These are phyloP conservation scores for Acrocalymma vagum DNA, from an alignment of 2,329 filamentous ascomycete species.

Conservation along the genomic window DNA sequence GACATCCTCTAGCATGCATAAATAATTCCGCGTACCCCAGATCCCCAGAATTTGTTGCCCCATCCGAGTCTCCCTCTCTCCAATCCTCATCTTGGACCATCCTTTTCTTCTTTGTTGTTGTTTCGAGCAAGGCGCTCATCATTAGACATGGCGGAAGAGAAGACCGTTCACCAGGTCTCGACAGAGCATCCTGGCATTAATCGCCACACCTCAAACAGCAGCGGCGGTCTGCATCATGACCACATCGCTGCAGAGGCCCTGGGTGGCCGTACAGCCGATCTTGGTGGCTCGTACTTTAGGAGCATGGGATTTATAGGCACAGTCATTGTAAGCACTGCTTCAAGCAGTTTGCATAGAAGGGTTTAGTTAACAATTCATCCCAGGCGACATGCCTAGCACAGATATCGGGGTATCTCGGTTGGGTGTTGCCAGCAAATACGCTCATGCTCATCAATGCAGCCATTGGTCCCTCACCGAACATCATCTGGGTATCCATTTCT, in stretches of 20 bases:
- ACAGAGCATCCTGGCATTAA: slow-evolving; percentile 11
- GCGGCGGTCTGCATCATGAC: slow-evolving; percentile 35
- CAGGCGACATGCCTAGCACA: slow-evolving; percentile 42
- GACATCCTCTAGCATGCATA: too few relatives aligned
- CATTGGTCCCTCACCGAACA: slow-evolving; percentile 47
- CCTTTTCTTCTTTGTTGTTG: neutral
- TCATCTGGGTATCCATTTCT: slow-evolving; percentile 48
- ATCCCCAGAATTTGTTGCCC: slow-evolving; percentile 9
- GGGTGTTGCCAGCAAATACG: slow-evolving; percentile 40
- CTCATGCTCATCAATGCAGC: slow-evolving; percentile 46
- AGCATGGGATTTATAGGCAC: slow-evolving; percentile 39
- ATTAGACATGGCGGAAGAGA: slow-evolving; percentile 28
- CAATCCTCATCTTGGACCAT: neutral
- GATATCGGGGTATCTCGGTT: slow-evolving; percentile 40
- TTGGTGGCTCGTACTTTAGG: slow-evolving; percentile 35
- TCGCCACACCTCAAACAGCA: slow-evolving; percentile 10
- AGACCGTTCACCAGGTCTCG: slow-evolving; percentile 20
- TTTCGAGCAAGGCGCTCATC: neutral
- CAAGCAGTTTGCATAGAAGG: too few relatives aligned
- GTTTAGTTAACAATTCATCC: slow-evolving; percentile 2
- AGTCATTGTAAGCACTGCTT: slow-evolving; percentile 34
- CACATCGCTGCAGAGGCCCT: slow-evolving; percentile 37
- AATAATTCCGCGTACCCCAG: too few relatives aligned
- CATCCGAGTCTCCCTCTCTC: neutral
- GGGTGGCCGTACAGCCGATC: slow-evolving; percentile 32